phyloP scores from a whole-genome alignment of 345 rosid genomes.

The Rhizophora apiculata region DNA sequence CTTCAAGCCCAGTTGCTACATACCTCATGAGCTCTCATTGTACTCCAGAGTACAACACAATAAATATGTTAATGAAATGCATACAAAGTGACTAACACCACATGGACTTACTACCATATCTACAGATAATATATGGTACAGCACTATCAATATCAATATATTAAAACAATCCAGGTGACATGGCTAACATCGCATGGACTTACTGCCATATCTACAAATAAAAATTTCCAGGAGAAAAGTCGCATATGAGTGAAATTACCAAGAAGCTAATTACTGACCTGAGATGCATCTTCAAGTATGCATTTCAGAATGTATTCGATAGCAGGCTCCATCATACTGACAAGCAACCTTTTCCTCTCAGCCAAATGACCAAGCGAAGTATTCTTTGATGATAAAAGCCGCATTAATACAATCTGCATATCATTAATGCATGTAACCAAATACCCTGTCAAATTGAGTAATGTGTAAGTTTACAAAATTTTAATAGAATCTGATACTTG shows the following conservation, averaged over 20 bases:
- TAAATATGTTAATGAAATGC: background rate
- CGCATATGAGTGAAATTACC: background rate
- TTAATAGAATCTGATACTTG: background rate
- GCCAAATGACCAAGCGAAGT: conserved; percentile 30
- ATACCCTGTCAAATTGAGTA: conserved; percentile 40
- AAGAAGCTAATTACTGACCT: conserved; percentile 49
- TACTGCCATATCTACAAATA: conserved; percentile 10
- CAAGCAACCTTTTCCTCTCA: conserved; percentile 47
- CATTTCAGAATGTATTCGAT: conserved; percentile 64
- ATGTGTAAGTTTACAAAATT: conserved; percentile 7
- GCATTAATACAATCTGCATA: conserved; percentile 42
- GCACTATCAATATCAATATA: background rate
- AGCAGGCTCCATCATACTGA: conserved; percentile 75
- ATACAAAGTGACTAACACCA: background rate
- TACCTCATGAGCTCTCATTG: background rate
- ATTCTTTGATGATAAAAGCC: conserved; percentile 44
- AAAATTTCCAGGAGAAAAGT: conserved; percentile 8
- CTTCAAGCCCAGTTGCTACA: background rate
- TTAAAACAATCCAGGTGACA: background rate
- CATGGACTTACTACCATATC: conserved; percentile 3
- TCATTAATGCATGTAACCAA: conserved; percentile 65
- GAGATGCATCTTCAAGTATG: conserved; percentile 56
- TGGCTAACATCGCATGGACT: background rate
- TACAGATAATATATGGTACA: conserved; percentile 7
- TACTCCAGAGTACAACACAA: background rate